Conservation (phyloP, 2,329 filamentous ascomycete genomes). For the Xylariaceae sp. region DNA sequence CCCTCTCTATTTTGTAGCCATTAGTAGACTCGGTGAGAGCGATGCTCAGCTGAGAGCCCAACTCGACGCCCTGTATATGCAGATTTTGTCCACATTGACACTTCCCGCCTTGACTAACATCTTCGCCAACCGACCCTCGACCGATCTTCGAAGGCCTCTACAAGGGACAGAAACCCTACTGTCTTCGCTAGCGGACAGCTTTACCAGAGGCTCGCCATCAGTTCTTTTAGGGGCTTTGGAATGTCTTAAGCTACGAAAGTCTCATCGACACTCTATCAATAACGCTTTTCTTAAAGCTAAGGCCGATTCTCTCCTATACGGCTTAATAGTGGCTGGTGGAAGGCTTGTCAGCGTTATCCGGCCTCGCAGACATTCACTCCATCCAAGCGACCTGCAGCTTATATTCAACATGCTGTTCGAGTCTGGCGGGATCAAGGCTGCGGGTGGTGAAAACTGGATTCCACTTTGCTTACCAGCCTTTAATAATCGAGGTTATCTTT, state of each 20-base stretch:
- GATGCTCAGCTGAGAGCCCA: slow-evolving; percentile 86
- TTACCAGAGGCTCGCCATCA: slow-evolving; percentile 90
- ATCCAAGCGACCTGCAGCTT: slow-evolving; percentile 92
- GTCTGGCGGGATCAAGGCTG: slow-evolving; percentile 87
- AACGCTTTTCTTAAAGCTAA: slow-evolving; percentile 82
- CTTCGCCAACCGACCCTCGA: slow-evolving; percentile 90
- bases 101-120: slow-evolving; percentile 85
- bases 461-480: slow-evolving; percentile 95
- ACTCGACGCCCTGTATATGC: slow-evolving; percentile 95
- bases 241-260: slow-evolving; percentile 89
- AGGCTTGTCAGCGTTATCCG: slow-evolving; percentile 93
- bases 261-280: slow-evolving; percentile 85
- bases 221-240: slow-evolving; percentile 89
- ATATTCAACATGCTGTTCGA: slow-evolving; percentile 99
- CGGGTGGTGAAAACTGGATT: slow-evolving; percentile 95
- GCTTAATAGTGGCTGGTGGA: slow-evolving; percentile 89
- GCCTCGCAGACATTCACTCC: slow-evolving; percentile 92
- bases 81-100: slow-evolving; percentile 94
- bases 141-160: slow-evolving; percentile 86
- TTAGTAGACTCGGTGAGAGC: slow-evolving; percentile 91
- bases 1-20: slow-evolving; percentile 89
- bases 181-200: slow-evolving; percentile 91
- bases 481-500: slow-evolving; percentile 94
- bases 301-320: slow-evolving; percentile 83
- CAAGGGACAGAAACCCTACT: slow-evolving; percentile 91